These are phyloP conservation scores for Tephrocybe sp. DNA, from an alignment of 768 basidiomycete genomes.

Conservation along the genomic window DNA sequence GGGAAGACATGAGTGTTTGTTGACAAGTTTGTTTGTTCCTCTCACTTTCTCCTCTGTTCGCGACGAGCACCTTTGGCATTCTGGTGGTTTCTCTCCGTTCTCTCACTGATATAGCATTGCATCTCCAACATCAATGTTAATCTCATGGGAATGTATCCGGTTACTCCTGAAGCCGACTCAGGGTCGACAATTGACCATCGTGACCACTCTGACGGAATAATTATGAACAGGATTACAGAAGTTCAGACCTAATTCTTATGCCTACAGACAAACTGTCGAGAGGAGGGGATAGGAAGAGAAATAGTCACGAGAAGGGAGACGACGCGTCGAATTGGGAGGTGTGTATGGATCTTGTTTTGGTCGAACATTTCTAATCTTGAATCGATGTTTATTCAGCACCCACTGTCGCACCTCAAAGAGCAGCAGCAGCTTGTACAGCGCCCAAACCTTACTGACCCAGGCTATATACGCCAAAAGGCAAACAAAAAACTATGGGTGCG, in stretches of 20 bases:
- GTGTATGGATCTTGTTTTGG: not conserved
- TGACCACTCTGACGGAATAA: slow-evolving; percentile 20
- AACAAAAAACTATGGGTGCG: slow-evolving; percentile 41
- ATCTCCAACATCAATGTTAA: not conserved
- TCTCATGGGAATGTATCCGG: slow-evolving; percentile 7
- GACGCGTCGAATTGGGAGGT: slow-evolving; percentile 34
- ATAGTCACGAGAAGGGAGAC: slow-evolving; percentile 6
- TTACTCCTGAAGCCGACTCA: slow-evolving; percentile 10
- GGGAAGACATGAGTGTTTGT: slow-evolving; percentile 13
- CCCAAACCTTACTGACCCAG: slow-evolving; percentile 35
- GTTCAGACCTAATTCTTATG: slow-evolving; percentile 12
- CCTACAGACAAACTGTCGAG: slow-evolving; percentile 15
- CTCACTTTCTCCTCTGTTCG: slow-evolving; percentile 71
- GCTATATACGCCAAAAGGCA: slow-evolving; percentile 38
- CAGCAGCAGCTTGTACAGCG: slow-evolving; percentile 30
- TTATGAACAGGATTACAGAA: slow-evolving; percentile 52
- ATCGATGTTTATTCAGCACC: slow-evolving; percentile 19
- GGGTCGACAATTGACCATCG: not conserved
- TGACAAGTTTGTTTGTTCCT: slow-evolving; percentile 26
- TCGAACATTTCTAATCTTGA: not conserved
- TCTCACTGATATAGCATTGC: not conserved
- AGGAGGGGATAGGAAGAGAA: not conserved
- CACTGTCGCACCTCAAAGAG: slow-evolving; percentile 28
- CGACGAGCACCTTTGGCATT: slow-evolving; percentile 70
- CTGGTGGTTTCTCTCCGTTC: not conserved